Evolutionary conservation across 2,329 filamentous ascomycete species (phyloP).

Genomic region (Amylocarpus encephaloides): DNA sequence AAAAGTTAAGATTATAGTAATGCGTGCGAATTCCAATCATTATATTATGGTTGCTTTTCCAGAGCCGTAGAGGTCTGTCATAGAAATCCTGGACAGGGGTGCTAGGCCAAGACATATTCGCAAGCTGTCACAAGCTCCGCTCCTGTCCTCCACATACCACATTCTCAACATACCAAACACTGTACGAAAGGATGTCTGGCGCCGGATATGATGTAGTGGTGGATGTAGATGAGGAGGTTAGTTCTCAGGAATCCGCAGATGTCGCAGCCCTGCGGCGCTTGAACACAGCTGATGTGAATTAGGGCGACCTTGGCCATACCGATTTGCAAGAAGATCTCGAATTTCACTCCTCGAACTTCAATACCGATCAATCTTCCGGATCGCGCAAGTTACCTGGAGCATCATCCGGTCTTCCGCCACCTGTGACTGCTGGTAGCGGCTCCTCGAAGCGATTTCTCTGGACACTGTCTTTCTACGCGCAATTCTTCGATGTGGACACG

Average conservation of each 20-base stretch:
- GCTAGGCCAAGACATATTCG: not conserved
- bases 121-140: not conserved
- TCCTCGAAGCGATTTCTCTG: conserved; percentile 81
- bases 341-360: conserved; percentile 91
- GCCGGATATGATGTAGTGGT: conserved; percentile 96
- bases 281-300: conserved; percentile 9
- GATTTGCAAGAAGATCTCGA: conserved; percentile 98
- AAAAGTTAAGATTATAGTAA: too few relatives aligned
- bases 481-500: conserved; percentile 98
- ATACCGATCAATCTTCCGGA: conserved; percentile 44
- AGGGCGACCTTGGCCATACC: conserved; percentile 97
- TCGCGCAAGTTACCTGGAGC: conserved; percentile 36
- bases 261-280: not conserved
- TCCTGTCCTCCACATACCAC: not conserved
- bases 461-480: conserved; percentile 87
- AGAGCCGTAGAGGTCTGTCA: not conserved
- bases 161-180: not conserved
- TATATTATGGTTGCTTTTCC: too few relatives aligned
- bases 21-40: too few relatives aligned
- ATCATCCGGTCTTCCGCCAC: conserved; percentile 46
- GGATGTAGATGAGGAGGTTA: conserved; percentile 91
- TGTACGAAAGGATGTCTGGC: conserved; percentile 27
- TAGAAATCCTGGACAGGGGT: not conserved
- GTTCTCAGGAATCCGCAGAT: conserved; percentile 10
- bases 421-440: conserved; percentile 46